Conservation (phyloP, 352 stramenopile species). For the Globisporangium megalacanthum region DNA sequence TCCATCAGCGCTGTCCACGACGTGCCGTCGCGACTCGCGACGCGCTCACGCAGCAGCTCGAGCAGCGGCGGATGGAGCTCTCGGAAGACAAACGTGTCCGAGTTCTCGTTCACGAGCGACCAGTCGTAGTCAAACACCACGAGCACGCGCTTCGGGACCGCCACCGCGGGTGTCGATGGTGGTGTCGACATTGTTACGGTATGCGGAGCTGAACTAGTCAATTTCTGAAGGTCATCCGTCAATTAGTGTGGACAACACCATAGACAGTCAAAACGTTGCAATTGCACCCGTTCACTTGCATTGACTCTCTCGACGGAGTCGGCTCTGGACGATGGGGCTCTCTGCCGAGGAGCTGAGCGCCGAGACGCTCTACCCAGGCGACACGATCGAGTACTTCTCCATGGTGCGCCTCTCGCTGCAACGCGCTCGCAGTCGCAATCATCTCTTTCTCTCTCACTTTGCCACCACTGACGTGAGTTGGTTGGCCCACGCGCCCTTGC, state of each 20-base stretch:
- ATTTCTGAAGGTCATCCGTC: neutral
- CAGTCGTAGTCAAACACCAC: constrained; percentile 84
- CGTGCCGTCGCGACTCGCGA: constrained; percentile 11
- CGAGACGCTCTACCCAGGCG: constrained; percentile 60
- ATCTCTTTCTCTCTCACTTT: too few species aligned
- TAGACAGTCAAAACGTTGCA: too few species aligned
- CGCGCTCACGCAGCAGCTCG: constrained; percentile 21
- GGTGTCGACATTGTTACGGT: neutral
- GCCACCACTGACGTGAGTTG: too few species aligned
- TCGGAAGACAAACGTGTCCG: constrained; percentile 74
- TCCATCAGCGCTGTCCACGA: constrained; percentile 71
- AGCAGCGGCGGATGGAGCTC: constrained; percentile 57
- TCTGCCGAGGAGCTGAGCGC: constrained; percentile 44
- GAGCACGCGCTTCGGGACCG: constrained; percentile 19
- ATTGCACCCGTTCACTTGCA: constrained; percentile 1
- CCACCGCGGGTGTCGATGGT: too few species aligned
- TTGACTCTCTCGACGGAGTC: too few species aligned
- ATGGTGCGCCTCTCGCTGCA: constrained; percentile 26
- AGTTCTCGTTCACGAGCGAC: constrained; percentile 82
- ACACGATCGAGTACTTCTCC: constrained; percentile 78
- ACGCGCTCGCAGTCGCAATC: too few species aligned
- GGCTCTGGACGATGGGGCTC: constrained; percentile 23
- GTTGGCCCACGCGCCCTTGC: too few species aligned
- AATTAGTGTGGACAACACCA: neutral
- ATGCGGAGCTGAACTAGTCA: neutral